These are phyloP conservation scores for Naganishia randhawae DNA, from an alignment of 768 basidiomycete genomes.

Conservation along the genomic window DNA sequence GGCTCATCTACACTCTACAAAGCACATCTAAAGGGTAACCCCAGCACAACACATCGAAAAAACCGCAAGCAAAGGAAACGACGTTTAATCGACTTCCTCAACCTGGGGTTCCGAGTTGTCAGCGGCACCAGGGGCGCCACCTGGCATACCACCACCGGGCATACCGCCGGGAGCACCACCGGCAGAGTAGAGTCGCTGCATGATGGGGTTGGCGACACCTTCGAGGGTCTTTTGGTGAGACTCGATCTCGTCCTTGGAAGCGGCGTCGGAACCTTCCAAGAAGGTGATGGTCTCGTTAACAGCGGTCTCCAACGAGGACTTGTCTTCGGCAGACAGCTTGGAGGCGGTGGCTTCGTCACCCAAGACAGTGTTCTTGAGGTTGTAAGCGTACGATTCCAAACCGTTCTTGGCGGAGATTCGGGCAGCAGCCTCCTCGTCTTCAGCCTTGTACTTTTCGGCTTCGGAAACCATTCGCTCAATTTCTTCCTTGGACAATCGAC, in stretches of 20 bases:
- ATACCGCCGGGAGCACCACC: constrained; percentile 66
- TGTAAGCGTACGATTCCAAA: constrained; percentile 91
- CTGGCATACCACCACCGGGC: constrained; percentile 64
- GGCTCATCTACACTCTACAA: constrained; percentile 3
- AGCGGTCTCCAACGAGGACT: constrained; percentile 77
- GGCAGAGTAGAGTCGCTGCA: constrained; percentile 58
- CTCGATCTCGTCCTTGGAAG: constrained; percentile 89
- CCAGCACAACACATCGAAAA: not conserved
- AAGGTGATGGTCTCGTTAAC: constrained; percentile 83
- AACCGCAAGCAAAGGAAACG: no score
- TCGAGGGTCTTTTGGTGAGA: constrained; percentile 90
- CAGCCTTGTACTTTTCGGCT: constrained; percentile 53
- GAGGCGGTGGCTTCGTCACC: constrained; percentile 52
- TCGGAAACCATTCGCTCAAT: constrained; percentile 61
- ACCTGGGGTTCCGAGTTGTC: constrained; percentile 73
- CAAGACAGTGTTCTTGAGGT: constrained; percentile 74
- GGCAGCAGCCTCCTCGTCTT: constrained; percentile 44
- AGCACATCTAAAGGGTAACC: constrained; percentile 1
- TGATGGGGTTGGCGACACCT: constrained; percentile 66
- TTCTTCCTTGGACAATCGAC: constrained; percentile 69
- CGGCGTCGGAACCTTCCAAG: constrained; percentile 84
- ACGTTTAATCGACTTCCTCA: constrained; percentile 66
- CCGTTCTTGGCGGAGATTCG: constrained; percentile 68
- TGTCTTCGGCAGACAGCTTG: constrained; percentile 49
- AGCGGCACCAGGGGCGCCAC: constrained; percentile 52